phyloP scores from a whole-genome alignment of 2,329 filamentous ascomycete species.

The Fusarium hainanense region DNA sequence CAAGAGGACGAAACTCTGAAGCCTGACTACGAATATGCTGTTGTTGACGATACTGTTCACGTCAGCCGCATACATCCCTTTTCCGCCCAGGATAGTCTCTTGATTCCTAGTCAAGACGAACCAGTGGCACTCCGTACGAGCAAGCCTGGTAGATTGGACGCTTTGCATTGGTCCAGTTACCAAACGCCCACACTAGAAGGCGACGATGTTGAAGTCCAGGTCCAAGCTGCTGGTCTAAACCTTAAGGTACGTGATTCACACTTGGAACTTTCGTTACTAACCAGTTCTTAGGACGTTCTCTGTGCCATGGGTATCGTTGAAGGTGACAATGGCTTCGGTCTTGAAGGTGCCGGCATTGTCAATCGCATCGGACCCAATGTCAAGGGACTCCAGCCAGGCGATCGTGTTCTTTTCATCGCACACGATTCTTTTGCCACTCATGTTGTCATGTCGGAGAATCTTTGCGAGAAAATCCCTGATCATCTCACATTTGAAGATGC shows the following conservation, averaged over 20 bases:
- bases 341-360: constrained; percentile 3
- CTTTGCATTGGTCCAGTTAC: background rate
- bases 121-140: constrained; percentile 1
- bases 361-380: background rate
- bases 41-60: background rate
- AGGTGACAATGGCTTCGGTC: background rate
- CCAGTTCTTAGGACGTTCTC: background rate
- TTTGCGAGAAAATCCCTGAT: constrained; percentile 3
- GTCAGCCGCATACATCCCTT: background rate
- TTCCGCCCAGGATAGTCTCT: background rate
- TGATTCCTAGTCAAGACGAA: background rate
- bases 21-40: constrained; percentile 2
- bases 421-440: background rate
- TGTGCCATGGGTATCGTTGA: constrained; percentile 12
- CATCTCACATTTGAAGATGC: constrained; percentile 1
- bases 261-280: background rate
- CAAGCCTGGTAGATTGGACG: constrained; percentile 1
- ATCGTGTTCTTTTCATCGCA: constrained; percentile 2
- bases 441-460: background rate
- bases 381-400: background rate
- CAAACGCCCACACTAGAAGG: background rate
- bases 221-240: background rate
- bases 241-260: background rate
- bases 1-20: background rate
- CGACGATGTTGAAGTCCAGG: background rate